Evolutionary conservation across 2,329 filamentous ascomycete species (phyloP), one percentile per base, ranked within the genome.

Genomic region (Nemania bipapillata): DNA sequence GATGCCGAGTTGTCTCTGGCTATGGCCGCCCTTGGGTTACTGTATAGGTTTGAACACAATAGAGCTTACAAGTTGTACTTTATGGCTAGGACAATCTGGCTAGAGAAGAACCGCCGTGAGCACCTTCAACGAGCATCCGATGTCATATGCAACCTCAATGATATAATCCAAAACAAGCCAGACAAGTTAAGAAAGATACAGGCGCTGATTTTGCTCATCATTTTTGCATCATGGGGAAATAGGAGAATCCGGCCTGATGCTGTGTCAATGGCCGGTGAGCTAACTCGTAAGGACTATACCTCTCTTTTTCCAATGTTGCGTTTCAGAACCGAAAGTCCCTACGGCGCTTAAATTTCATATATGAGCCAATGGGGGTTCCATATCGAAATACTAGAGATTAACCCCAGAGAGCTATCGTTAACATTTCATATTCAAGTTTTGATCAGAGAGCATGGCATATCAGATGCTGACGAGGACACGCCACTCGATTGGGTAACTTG

Each of bases 31-130:
- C 82, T 84, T 7, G 83, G 83, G 1, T 80, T 83, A 1, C 78
- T 82, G 37, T 84, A 84, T 72, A 79, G 84, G 30, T 87, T 86
- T 72, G 85, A 87, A 70, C 77, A 79, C 17, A 77, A 79, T 9
- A 79, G 84, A 57, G 86, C 85, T 0, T 86, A 88, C 42, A 83
- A 87, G 52, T 80, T 89, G 2, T 89, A 88, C 73, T 84, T 86
- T 74, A 84, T 85, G 12, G 85, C 86, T 11, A 86, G 85, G 72
- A 81, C 85, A 8, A 84, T 89, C 37, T 80, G 87, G 37, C 79
- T 83, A 0, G 82, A 86, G 71, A 83, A 85, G 20, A 83, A 87
- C 45, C 81, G 83, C 49, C 80, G 83, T 66, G 79, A 83, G 64
- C 84, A 87, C 70, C 81, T 83, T 56, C 82, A 81, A 42, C 77